Conservation (phyloP, 768 basidiomycete genomes). For the Gyrodon lividus region DNA sequence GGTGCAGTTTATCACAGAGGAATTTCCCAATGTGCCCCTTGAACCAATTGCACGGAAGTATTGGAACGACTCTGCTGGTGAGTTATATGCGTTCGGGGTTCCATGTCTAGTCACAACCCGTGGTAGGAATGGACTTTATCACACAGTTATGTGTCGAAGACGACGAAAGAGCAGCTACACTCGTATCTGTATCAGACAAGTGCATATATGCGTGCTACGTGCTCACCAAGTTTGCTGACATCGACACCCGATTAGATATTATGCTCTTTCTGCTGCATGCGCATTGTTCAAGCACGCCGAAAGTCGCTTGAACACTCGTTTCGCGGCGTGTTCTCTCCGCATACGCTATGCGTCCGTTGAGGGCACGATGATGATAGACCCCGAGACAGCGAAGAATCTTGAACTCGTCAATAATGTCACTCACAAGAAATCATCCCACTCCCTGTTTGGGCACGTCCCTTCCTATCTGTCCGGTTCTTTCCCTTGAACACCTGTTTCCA, state of each 20-base stretch:
- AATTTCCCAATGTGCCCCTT: conserved; percentile 65
- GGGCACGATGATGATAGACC: conserved; percentile 94
- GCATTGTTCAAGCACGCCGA: conserved; percentile 90
- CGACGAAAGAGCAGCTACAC: conserved; percentile 75
- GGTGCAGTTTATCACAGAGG: conserved; percentile 70
- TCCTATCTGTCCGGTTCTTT: not conserved
- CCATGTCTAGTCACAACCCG: not conserved
- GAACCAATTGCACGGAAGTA: conserved; percentile 75
- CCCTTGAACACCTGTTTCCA: conserved; percentile 24
- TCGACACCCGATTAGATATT: conserved; percentile 56
- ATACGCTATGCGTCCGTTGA: conserved; percentile 79
- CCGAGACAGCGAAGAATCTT: conserved; percentile 83
- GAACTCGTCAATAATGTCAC: conserved; percentile 83
- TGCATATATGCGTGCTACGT: conserved; percentile 38
- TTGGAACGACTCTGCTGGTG: conserved; percentile 85
- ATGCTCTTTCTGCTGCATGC: conserved; percentile 79
- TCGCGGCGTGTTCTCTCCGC: conserved; percentile 64
- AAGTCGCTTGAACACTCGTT: conserved; percentile 63
- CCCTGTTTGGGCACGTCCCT: conserved; percentile 67
- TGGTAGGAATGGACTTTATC: conserved; percentile 73
- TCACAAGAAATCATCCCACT: conserved; percentile 64
- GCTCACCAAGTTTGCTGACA: conserved; percentile 3
- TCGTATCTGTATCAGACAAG: conserved; percentile 82
- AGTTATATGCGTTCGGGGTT: conserved; percentile 1
- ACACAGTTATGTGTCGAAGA: conserved; percentile 76